phyloP scores from a whole-genome alignment of 176 grass and related monocot genomes.

The Paspalum vaginatum region DNA sequence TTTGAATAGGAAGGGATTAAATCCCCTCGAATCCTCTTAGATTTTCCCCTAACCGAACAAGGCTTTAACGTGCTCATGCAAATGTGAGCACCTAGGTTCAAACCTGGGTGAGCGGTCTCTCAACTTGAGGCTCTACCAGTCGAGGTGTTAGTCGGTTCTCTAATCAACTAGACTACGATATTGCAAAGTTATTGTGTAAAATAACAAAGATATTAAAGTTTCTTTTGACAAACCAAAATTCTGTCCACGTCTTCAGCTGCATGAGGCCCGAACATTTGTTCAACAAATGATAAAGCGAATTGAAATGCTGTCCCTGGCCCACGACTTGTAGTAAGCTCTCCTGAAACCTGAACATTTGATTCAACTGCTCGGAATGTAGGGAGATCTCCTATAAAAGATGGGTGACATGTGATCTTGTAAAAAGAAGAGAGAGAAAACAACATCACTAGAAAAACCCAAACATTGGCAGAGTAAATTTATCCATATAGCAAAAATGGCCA shows the following conservation, averaged over 20 bases:
- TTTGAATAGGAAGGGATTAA: too few species aligned
- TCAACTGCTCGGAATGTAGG: constrained; percentile 86
- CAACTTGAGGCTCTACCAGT: background rate
- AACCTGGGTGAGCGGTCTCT: background rate
- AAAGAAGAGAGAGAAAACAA: constrained; percentile 5
- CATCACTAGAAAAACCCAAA: constrained; percentile 33
- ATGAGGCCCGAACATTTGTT: constrained; percentile 73
- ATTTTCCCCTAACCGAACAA: too few species aligned
- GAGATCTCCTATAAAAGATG: constrained; percentile 83
- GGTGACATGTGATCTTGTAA: constrained; percentile 91
- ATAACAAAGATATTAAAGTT: constrained; percentile 9
- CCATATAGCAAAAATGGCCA: constrained; percentile 34
- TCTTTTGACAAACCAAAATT: constrained; percentile 59
- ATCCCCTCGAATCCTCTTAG: too few species aligned
- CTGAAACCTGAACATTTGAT: constrained; percentile 83
- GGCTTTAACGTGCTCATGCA: too few species aligned
- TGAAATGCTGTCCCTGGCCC: constrained; percentile 82
- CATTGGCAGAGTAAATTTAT: constrained; percentile 5
- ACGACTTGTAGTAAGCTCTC: constrained; percentile 87
- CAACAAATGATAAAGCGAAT: constrained; percentile 86
- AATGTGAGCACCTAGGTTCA: background rate
- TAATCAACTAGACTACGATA: background rate
- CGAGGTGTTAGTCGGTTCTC: background rate
- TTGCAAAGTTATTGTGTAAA: background rate
- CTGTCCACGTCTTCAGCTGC: constrained; percentile 59